Base-by-base conservation (phyloP, 1,284 basidiomycete species). In the Rhodotorula glutinis region DNA sequence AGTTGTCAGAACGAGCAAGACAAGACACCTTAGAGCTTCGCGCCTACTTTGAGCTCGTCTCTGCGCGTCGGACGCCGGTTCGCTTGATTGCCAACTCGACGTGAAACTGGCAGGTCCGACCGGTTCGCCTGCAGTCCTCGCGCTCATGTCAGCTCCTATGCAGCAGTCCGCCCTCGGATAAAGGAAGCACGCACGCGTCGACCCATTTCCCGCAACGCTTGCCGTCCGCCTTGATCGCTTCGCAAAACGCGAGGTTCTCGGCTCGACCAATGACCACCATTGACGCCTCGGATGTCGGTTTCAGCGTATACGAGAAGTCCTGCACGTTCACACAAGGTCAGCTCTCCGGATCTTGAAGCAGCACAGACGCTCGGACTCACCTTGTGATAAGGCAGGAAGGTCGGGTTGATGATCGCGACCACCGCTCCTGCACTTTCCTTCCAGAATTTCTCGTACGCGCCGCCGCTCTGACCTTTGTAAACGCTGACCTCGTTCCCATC, bases 391-490 rank as follows among this genome's bases (percentile, higher is more conserved):
- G 60, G 52, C 53, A 95, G 81, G 47, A 98, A 85, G 66, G 85
- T 85, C 0, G 95, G 93, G 76, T 95, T 97, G 33, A 98, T 80
- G 44, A 98, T 82, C 0, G 92, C 91, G 33, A 98, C 82, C 4
- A 98, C 90, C 55, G 91, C 88, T 1, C 95, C 95, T 70, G 92
- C 89, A 57, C 85, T 86, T 68, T 95, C 80, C 76, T 90, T 91
- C 65, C 89, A 87, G 79, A 91, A 85, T 70, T 81, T 83, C 78
- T 98, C 95, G 76, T 91, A 98, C 0, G 94, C 94, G 10, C 95
- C 94, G 3, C 86, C 85, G 70, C 91, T 93, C 1, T 95, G 94
- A 2, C 94, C 93, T 67, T 83, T 84, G 77, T 92, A 95, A 0
- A 87, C 73, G 74, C 86, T 89, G 44, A 69, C 70, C 47, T 69